Evolutionary conservation across 495 filamentous ascomycete species (phyloP).

Genomic region (Neurospora discreta): DNA sequence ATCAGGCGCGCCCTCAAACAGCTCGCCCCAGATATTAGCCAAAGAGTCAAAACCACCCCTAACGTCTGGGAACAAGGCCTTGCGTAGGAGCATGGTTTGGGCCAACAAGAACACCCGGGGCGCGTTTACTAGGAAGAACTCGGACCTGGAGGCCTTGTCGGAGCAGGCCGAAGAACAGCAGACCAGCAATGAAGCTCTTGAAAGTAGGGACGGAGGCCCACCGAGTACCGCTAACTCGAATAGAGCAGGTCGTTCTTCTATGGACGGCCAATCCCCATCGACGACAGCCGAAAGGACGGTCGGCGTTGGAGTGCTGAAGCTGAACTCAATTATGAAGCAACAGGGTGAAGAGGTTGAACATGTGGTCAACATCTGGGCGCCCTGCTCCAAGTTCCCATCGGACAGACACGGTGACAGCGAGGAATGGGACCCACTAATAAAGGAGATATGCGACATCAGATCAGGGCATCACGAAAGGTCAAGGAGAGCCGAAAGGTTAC

Average conservation of each 20-base stretch:
- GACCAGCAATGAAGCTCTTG: conserved; percentile 14
- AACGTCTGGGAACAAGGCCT: conserved; percentile 39
- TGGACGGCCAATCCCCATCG: conserved; percentile 33
- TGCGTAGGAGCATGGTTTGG: conserved; percentile 81
- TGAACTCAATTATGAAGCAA: conserved; percentile 67
- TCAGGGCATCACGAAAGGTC: conserved; percentile 64
- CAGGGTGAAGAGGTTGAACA: conserved; percentile 69
- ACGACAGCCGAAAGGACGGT: conserved; percentile 48
- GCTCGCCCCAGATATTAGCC: conserved; percentile 24
- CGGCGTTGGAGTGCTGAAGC: conserved; percentile 70
- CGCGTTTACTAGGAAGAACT: conserved; percentile 33
- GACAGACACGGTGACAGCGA: conserved; percentile 47
- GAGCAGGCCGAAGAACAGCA: conserved; percentile 34
- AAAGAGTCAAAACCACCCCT: conserved; percentile 30
- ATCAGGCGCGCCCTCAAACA: conserved; percentile 28
- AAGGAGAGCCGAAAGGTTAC: conserved; percentile 56
- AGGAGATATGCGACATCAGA: conserved; percentile 60
- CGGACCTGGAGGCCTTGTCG: conserved; percentile 37
- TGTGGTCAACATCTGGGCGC: conserved; percentile 68
- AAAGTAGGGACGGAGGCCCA: conserved; percentile 35
- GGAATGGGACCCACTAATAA: conserved; percentile 67
- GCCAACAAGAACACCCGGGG: conserved; percentile 42
- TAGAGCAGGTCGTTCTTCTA: conserved; percentile 27
- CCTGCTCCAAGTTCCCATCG: conserved; percentile 31
- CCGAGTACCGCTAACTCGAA: conserved; percentile 46